A percentile compares a stretch with the other conserved stretches of the same genome.
Conservation (phyloP, 192 early-diverging fungal genomes). For the Piromyces sp. region DNA sequence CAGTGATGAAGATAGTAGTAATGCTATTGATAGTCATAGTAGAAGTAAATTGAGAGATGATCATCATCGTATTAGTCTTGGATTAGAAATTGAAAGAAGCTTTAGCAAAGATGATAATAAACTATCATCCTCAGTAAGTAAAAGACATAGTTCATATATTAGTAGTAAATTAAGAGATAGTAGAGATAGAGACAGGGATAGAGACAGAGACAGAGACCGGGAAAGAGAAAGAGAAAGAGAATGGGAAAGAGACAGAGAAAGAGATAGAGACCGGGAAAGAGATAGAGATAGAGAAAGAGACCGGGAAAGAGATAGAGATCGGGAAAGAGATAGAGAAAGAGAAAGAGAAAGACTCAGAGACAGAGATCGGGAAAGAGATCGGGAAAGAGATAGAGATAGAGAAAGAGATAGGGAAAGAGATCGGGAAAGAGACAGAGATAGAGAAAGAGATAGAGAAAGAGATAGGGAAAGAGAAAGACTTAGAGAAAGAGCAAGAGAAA, state of each 20-base stretch:
- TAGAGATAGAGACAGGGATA: not conserved
- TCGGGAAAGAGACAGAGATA: no score
- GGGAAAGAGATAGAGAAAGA: not conserved
- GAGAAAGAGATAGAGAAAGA: no score
- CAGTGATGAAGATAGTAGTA: not conserved
- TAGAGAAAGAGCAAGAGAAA: no score
- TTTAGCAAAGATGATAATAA: not conserved
- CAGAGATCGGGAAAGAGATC: not conserved
- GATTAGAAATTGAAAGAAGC: not conserved
- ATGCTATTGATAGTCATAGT: not conserved
- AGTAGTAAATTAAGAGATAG: not conserved
- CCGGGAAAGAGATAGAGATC: not conserved
- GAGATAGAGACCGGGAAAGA: not conserved
- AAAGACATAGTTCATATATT: not conserved
- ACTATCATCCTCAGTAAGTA: not conserved
- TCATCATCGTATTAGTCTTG: not conserved
- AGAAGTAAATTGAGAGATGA: not conserved
- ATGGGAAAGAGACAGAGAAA: not conserved
- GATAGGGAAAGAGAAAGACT: no score
- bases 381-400: not conserved
- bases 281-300: not conserved
- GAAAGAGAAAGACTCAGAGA: not conserved
- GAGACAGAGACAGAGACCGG: not conserved
- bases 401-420: no score
- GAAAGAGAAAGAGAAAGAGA: not conserved